Percentiles rank a stretch among this genome's conserved stretches.
Conservation (phyloP, 2,329 filamentous ascomycete species). For the Xylaria sp. region DNA sequence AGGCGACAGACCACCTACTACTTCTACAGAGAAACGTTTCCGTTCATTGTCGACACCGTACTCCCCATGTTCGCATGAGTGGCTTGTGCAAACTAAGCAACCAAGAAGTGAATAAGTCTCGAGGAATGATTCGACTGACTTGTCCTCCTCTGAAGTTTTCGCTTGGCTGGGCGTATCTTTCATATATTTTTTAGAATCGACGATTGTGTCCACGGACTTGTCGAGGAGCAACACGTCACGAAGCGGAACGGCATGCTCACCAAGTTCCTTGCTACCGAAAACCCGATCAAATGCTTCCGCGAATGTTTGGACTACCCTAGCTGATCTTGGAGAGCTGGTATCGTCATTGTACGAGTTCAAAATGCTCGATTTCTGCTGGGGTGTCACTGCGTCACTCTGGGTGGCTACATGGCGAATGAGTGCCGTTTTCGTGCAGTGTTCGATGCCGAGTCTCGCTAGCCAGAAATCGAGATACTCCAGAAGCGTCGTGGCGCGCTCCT, state of each 20-base stretch:
- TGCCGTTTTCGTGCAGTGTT: conserved; percentile 63
- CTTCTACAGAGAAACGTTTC: conserved; percentile 64
- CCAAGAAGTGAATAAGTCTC: conserved; percentile 67
- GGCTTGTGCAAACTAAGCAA: conserved; percentile 69
- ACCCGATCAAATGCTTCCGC: conserved; percentile 68
- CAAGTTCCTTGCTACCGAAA: conserved; percentile 56
- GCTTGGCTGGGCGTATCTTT: conserved; percentile 56
- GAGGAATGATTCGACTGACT: conserved; percentile 59
- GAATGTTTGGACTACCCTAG: conserved; percentile 61
- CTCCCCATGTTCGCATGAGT: conserved; percentile 71
- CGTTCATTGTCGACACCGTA: conserved; percentile 66
- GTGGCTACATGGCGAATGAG: conserved; percentile 66
- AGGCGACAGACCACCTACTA: conserved; percentile 52
- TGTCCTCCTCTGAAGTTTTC: conserved; percentile 51
- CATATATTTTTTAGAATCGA: conserved; percentile 65
- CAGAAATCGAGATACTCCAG: conserved; percentile 66
- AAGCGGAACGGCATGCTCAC: conserved; percentile 58
- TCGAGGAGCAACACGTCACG: conserved; percentile 65
- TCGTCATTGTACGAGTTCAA: conserved; percentile 60
- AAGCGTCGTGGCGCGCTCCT: conserved; percentile 64
- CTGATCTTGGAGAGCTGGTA: conserved; percentile 56
- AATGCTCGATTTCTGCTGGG: conserved; percentile 65
- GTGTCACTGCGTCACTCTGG: conserved; percentile 60
- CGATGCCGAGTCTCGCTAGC: conserved; percentile 62
- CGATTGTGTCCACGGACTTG: conserved; percentile 63